Base-by-base conservation (phyloP, 164 flowering plant genomes). In the Piper longum region DNA sequence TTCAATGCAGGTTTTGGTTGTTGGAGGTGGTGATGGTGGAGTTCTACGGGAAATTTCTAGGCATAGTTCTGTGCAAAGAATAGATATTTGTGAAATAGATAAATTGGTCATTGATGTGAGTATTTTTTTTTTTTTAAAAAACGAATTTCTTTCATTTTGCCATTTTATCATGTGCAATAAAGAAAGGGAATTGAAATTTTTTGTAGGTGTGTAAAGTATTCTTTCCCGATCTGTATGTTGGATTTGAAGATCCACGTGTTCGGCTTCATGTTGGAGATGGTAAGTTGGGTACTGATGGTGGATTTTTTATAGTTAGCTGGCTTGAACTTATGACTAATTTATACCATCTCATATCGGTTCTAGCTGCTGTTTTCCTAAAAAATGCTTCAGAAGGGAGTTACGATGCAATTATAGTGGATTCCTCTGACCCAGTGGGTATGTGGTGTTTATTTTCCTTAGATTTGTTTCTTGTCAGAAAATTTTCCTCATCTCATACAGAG, bases 11-110 rank as follows among this genome's bases (percentile, higher is more conserved):
- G 96, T 90, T 75, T 77, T 93, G 70, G 97, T 90, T 76, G 96
- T 93, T 60, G 98, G 98, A 70, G 98, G 98, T 63, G 98, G 98
- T 71, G 98, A 93, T 82, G 98, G 98, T 66, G 98, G 97, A 16
- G 98, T 93, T 64, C 84, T 93, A 5, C 78, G 97, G 64, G 98
- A 93, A 77, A 81, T 93, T 60, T 76, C 90, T 69, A 95, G 98
- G 6, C 98, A 93, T 65, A 77, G 74, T 68, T 88, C 98, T 64
- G 91, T 88, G 60, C 88, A 93, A 75, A 68, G 40, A 56, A 90
- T 90, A 74, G 98, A 93, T 78, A 90, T 93, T 2, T 93, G 98
- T 77, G 98, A 93, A 75, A 93, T 93, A 69, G 97, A 93, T 80
- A 64, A 89, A 73, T 72, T 88, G 89, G 97, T 91, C 26, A 87